Percentiles rank a stretch among this genome's conserved stretches.
Evolutionary conservation across 345 rosid species (phyloP).

Genomic region (Melaleuca alternifolia): DNA sequence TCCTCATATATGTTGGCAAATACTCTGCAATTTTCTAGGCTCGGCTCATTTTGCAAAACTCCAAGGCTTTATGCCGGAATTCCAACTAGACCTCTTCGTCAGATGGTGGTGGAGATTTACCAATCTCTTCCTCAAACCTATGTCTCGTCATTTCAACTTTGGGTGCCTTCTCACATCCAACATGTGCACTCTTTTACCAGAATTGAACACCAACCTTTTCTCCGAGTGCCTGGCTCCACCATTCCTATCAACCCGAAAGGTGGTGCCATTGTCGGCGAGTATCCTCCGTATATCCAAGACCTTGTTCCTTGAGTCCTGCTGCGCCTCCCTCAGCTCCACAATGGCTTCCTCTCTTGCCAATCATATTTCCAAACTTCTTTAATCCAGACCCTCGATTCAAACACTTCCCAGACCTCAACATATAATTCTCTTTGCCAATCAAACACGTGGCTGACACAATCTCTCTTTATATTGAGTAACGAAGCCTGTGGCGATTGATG

Average conservation of each 20-base stretch:
- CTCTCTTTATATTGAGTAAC: neutral
- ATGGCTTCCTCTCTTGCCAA: conserved; percentile 85
- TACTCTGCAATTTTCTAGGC: too few species aligned
- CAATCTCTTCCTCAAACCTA: conserved; percentile 78
- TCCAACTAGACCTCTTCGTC: conserved; percentile 91
- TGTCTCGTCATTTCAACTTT: conserved; percentile 61
- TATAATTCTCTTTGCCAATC: neutral
- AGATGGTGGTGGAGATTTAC: conserved; percentile 88
- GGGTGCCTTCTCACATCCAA: conserved; percentile 67
- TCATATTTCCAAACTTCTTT: conserved; percentile 76
- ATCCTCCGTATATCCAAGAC: conserved; percentile 83
- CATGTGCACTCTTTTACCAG: conserved; percentile 41
- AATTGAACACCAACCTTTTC: conserved; percentile 8
- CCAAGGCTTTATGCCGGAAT: conserved; percentile 75
- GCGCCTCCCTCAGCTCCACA: conserved; percentile 76
- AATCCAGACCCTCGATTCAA: too few species aligned
- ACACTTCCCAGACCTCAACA: neutral
- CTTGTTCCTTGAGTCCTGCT: conserved; percentile 52
- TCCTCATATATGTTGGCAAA: too few species aligned
- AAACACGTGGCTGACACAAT: neutral
- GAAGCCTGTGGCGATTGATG: neutral
- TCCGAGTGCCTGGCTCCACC: conserved; percentile 11
- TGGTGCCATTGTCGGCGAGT: conserved; percentile 40
- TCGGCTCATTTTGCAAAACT: conserved; percentile 75
- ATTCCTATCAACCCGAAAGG: conserved; percentile 41